A percentile compares a stretch with the other conserved stretches of the same genome.
phyloP scores from a whole-genome alignment of 768 basidiomycete species.

The Panaeolus cyanescens region DNA sequence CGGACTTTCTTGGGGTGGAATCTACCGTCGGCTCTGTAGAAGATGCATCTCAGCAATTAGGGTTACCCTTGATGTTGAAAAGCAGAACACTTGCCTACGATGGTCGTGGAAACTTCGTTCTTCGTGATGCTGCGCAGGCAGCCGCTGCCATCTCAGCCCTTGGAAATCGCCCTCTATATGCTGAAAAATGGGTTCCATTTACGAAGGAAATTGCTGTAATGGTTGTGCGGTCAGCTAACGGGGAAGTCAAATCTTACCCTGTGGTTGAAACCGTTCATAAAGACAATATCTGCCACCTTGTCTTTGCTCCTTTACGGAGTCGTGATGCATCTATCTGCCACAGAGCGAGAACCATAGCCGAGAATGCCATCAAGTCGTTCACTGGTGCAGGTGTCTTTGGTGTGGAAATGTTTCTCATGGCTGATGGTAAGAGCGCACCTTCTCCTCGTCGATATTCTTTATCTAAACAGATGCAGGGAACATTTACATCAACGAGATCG shows the following conservation, averaged over 20 bases:
- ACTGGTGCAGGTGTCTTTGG: slow-evolving; percentile 94
- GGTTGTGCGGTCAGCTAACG: slow-evolving; percentile 82
- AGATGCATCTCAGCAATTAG: slow-evolving; percentile 57
- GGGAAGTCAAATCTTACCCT: slow-evolving; percentile 83
- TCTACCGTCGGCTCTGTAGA: slow-evolving; percentile 51
- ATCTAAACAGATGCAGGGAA: slow-evolving; percentile 45
- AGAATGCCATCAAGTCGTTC: slow-evolving; percentile 76
- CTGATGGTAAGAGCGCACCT: slow-evolving; percentile 61
- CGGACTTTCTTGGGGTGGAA: slow-evolving; percentile 60
- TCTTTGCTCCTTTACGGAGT: slow-evolving; percentile 83
- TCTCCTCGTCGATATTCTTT: background rate
- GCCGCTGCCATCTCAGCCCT: slow-evolving; percentile 55
- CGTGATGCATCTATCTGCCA: slow-evolving; percentile 52
- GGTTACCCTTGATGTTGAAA: slow-evolving; percentile 94
- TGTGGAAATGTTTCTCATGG: slow-evolving; percentile 96
- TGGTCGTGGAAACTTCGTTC: slow-evolving; percentile 88
- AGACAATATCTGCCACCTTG: slow-evolving; percentile 91
- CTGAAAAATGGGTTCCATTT: slow-evolving; percentile 93
- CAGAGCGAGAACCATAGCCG: slow-evolving; percentile 73
- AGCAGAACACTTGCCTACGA: slow-evolving; percentile 95
- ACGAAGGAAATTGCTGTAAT: slow-evolving; percentile 92
- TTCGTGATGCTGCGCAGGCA: slow-evolving; percentile 55
- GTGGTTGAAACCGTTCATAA: slow-evolving; percentile 95
- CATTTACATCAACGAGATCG: slow-evolving; percentile 93
- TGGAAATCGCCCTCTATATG: slow-evolving; percentile 77